Base-by-base conservation (phyloP, 805 yeast genomes). In the Nakazawaea laoshanensis region DNA sequence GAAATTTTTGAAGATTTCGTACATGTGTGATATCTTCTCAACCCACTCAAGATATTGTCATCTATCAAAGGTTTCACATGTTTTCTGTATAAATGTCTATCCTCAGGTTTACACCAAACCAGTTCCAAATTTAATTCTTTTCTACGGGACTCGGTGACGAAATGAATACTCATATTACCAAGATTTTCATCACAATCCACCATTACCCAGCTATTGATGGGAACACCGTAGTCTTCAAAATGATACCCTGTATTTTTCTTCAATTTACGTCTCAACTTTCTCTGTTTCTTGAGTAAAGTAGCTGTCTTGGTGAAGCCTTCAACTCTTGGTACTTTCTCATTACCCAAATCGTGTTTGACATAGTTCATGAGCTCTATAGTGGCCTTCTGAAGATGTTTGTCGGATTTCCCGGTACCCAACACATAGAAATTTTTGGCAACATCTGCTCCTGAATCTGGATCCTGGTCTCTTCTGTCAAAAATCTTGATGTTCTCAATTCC, bases 131-230 rank as follows among this genome's bases (percentile, higher is more conserved):
- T 74, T 42, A 89, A 57, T 37, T 71, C 77, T 12, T 53, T 50
- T 38, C 96, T 64, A 52, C 89, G 71, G 25, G 74, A 77, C 4
- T 65, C 63, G 1, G 95, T 84, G 46, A 88, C 55, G 12, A 88
- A 54, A 53, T 88, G 95, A 20, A 88, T 66, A 35, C 64, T 70
- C 3, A 86, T 68, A 24, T 74, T 73, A 39, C 77, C 80, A 2
- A 70, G 55, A 18, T 65, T 61, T 29, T 84, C 68, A 44, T 84
- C 86, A 30, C 85, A 69, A 45, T 85, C 86, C 30, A 87, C 61
- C 70, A 84, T 74, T 15, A 84, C 74, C 97, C 97, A 88, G 17
- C 83, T 70, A 44, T 85, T 86, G 4, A 76, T 63, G 5, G 62
- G 43, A 9, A 59, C 56, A 11, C 83, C 81, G 45, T 70, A 77